Evolutionary conservation across 2,329 filamentous ascomycete genomes (phyloP).

Genomic region (Ramularia endophylla): DNA sequence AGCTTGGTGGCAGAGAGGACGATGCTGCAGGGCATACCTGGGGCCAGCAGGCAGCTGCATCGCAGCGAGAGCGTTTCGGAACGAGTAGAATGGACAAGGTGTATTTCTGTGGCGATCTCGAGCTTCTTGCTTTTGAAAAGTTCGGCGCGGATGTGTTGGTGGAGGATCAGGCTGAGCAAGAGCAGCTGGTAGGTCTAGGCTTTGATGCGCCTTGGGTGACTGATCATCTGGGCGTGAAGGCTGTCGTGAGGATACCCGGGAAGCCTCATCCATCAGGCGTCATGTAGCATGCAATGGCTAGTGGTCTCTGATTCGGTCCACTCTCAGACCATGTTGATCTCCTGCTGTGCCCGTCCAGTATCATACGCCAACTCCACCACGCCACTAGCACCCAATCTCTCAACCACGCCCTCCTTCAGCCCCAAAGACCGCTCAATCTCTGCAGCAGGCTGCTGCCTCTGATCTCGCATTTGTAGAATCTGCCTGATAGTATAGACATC

Average conservation of each 20-base stretch:
- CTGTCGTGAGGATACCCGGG: not conserved
- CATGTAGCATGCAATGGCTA: no score
- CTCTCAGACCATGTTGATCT: constrained; percentile 27
- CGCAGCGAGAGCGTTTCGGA: constrained; percentile 41
- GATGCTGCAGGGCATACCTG: constrained; percentile 51
- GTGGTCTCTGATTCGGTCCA: no score
- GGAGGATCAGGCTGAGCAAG: constrained; percentile 31
- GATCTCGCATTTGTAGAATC: constrained; percentile 29
- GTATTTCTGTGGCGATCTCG: constrained; percentile 38
- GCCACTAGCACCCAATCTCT: constrained; percentile 26
- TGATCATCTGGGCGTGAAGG: constrained; percentile 46
- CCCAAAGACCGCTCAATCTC: constrained; percentile 31
- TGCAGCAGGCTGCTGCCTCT: constrained; percentile 20
- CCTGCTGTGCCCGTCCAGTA: constrained; percentile 25
- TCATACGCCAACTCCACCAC: constrained; percentile 27
- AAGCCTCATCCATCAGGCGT: no score
- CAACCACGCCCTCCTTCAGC: constrained; percentile 31
- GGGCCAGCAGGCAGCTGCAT: constrained; percentile 48
- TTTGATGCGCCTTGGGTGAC: constrained; percentile 44
- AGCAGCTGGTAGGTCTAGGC: constrained; percentile 27
- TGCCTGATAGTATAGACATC: constrained; percentile 39
- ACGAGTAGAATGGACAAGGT: constrained; percentile 52
- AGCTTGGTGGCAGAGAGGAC: constrained; percentile 46
- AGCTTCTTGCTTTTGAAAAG: constrained; percentile 36
- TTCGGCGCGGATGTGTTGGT: constrained; percentile 45